Base-by-base conservation (phyloP, 352 stramenopile species). In the Phytophthora foliorum region DNA sequence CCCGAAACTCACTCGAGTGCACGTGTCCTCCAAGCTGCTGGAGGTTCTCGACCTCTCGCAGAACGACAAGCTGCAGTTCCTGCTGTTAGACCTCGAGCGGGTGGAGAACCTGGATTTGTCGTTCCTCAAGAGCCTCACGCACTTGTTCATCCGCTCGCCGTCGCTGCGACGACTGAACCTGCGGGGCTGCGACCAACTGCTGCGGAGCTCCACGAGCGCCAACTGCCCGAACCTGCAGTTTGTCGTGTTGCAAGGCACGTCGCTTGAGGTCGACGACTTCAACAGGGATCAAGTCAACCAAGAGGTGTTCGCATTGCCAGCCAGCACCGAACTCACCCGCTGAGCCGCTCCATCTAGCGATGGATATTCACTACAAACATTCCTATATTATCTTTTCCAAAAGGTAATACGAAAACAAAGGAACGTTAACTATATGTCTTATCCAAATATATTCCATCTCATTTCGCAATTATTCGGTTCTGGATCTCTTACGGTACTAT, bases 41-140 rank as follows among this genome's bases (percentile, higher is more conserved):
- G 54, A 82, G 27, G 51, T 16, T 0, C 58, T 91, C 38, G 48
- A 88, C 17, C 49, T 94, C 24, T 71, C 72, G 11, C 55, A 80
- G 9, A 90, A 81, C 36, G 65, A 78, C 29, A 65, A 72, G 16
- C 67, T 92, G 31, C 71, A 88, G 58, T 72, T 71, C 46, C 25
- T 88, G 17, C 32, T 88, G 11, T 68, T 92, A 29, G 75, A 91
- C 49, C 31, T 92, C 3, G 62, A 77, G 25, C 32, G 27, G 2
- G 56, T 70, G 1, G 63, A 52, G n/a, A 44, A 58, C 0, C 61
- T 92, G 17, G 76, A 94, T 41, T 58, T 92, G 52, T 90, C 86
- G n/a, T 89, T 83, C 25, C 66, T 92, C 29, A 84, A 84, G 65
- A 75, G 69, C 16, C 63, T 94, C 46, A 85, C 71, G 22, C 73